Percentiles rank a stretch among this genome's conserved stretches.
phyloP scores from a whole-genome alignment of 192 early-diverging fungal species.

The Rhizoclosmatium globosum region DNA sequence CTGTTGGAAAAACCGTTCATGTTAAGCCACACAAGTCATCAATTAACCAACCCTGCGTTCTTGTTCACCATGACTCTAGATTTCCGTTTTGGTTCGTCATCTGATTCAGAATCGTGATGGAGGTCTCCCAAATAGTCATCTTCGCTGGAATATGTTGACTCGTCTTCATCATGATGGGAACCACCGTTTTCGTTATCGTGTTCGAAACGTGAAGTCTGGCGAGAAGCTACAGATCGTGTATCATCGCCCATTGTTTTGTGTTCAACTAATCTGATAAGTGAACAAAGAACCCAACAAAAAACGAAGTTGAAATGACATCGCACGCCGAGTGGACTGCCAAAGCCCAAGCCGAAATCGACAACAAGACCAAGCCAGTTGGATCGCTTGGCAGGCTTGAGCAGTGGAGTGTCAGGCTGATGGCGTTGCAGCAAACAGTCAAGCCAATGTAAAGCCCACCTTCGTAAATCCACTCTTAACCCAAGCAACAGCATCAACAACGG shows the following conservation, averaged over 20 bases:
- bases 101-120: not conserved
- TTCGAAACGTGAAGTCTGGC: not conserved
- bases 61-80: constrained; percentile 24
- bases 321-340: not conserved
- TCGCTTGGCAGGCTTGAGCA: constrained; percentile 35
- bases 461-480: not conserved
- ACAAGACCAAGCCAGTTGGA: constrained; percentile 42
- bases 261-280: too few relatives aligned
- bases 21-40: too few relatives aligned
- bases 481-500: not conserved
- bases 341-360: constrained; percentile 27
- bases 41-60: constrained; percentile 34
- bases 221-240: not conserved
- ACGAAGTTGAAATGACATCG: too few relatives aligned
- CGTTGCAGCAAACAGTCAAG: constrained; percentile 23
- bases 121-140: not conserved
- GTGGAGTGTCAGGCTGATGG: constrained; percentile 25
- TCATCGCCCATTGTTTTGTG: not conserved
- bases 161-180: not conserved
- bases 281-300: too few relatives aligned
- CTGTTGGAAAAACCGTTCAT: too few relatives aligned
- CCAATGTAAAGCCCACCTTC: constrained; percentile 18
- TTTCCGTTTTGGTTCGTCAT: not conserved
- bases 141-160: not conserved
- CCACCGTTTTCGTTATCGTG: too few relatives aligned